phyloP scores from a whole-genome alignment of 169 alveolate genomes.

The Plasmodium yoelii region DNA sequence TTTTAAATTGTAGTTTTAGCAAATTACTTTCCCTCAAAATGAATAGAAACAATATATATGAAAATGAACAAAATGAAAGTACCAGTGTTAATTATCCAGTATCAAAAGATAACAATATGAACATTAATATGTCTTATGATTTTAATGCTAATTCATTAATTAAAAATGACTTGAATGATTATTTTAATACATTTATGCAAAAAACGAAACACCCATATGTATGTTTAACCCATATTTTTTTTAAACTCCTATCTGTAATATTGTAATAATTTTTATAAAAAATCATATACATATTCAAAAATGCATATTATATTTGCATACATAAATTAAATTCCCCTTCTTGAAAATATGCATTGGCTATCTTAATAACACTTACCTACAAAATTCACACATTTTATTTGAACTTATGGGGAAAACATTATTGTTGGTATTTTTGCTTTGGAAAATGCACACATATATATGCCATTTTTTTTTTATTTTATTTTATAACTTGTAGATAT shows the following conservation, averaged over 20 bases:
- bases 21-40: slow-evolving; percentile 14
- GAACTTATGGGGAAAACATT: too few species aligned
- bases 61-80: slow-evolving; percentile 3
- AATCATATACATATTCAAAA: too few species aligned
- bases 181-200: slow-evolving; percentile 21
- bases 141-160: slow-evolving; percentile 2
- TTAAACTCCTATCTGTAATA: slow-evolving; percentile 33
- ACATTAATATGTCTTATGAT: slow-evolving; percentile 18
- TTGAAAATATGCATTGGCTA: too few species aligned
- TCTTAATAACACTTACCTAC: too few species aligned
- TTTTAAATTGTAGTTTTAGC: too few species aligned
- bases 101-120: slow-evolving; percentile 2
- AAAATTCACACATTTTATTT: too few species aligned
- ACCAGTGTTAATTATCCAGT: background rate
- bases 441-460: too few species aligned
- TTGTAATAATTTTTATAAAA: slow-evolving; percentile 16
- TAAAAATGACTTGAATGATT: slow-evolving; percentile 16
- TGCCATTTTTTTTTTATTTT: too few species aligned
- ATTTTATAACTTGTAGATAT: slow-evolving; percentile 33
- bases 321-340: too few species aligned
- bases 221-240: slow-evolving; percentile 53
- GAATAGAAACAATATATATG: slow-evolving; percentile 7
- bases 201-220: slow-evolving; percentile 62
- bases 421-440: too few species aligned
- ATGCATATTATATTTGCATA: too few species aligned